A percentile compares a stretch with the other conserved stretches of the same genome.
Evolutionary conservation across 2,329 filamentous ascomycete species (phyloP).

Genomic region (Xylariaceae sp.): DNA sequence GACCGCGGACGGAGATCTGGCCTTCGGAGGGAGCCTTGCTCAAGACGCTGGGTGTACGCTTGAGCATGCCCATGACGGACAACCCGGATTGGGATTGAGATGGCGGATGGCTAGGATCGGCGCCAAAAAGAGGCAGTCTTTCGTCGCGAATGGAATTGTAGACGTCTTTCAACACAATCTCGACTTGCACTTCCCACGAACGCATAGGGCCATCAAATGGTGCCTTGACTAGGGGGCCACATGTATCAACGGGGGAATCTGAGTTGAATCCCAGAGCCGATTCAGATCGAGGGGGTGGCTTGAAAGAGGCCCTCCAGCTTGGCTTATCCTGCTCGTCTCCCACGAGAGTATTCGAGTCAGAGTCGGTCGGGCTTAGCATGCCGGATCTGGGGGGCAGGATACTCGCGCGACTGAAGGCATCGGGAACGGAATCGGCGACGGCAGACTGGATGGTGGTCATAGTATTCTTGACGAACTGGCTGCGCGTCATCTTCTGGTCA

Average conservation of each 20-base stretch:
- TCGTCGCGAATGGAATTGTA: slow-evolving; percentile 87
- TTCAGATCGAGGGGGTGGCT: slow-evolving; percentile 46
- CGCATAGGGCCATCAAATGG: slow-evolving; percentile 73
- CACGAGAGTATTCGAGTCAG: slow-evolving; percentile 18
- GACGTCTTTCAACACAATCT: slow-evolving; percentile 87
- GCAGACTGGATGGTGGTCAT: slow-evolving; percentile 83
- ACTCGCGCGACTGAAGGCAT: slow-evolving; percentile 58
- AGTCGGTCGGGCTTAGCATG: slow-evolving; percentile 26
- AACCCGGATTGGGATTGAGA: slow-evolving; percentile 59
- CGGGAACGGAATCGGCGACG: slow-evolving; percentile 68
- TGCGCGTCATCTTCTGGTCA: slow-evolving; percentile 91
- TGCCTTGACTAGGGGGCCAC: slow-evolving; percentile 73
- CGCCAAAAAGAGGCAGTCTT: slow-evolving; percentile 81
- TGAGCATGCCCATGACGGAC: slow-evolving; percentile 73
- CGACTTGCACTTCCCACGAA: slow-evolving; percentile 85
- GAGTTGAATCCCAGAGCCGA: slow-evolving; percentile 39
- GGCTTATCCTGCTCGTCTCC: slow-evolving; percentile 26
- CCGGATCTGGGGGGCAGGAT: slow-evolving; percentile 47
- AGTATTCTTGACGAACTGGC: slow-evolving; percentile 94
- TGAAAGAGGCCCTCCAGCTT: slow-evolving; percentile 44
- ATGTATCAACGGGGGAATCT: slow-evolving; percentile 46
- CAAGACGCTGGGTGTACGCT: slow-evolving; percentile 83
- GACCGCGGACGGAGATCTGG: slow-evolving; percentile 66
- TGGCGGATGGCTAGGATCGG: slow-evolving; percentile 46
- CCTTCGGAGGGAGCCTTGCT: slow-evolving; percentile 91